These are phyloP conservation scores for Ochromonadaceae sp. DNA, from an alignment of 352 stramenopile genomes.

Conservation along the genomic window DNA sequence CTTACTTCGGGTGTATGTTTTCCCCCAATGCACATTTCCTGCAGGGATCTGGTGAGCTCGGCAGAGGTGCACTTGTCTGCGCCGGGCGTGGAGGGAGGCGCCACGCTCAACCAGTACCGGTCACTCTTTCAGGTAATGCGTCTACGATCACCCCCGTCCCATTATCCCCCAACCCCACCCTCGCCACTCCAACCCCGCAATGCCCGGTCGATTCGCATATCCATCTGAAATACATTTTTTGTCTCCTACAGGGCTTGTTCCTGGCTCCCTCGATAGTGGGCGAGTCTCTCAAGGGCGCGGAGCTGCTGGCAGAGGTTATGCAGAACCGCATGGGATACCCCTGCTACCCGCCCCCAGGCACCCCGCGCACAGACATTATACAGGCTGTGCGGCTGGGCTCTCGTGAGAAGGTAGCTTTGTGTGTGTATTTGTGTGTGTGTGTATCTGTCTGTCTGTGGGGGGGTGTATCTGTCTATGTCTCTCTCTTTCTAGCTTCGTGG, in stretches of 20 bases:
- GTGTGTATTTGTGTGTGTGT: neutral
- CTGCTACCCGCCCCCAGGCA: conserved; percentile 18
- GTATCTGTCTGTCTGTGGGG: neutral
- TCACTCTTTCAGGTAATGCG: conserved; percentile 1
- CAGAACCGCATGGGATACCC: conserved; percentile 9
- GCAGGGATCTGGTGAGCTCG: neutral
- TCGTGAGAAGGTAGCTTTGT: conserved; percentile 19
- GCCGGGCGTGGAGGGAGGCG: conserved; percentile 6
- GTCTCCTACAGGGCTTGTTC: conserved; percentile 27
- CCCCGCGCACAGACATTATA: conserved; percentile 31
- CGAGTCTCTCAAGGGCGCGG: conserved; percentile 33
- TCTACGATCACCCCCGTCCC: too few species aligned
- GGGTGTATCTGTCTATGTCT: too few species aligned
- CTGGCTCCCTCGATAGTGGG: conserved; percentile 31
- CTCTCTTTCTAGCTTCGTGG: too few species aligned
- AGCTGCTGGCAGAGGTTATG: conserved; percentile 30
- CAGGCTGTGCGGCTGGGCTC: conserved; percentile 30
- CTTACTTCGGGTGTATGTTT: too few species aligned
- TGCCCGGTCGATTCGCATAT: too few species aligned
- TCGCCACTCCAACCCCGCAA: too few species aligned
- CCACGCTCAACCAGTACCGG: conserved; percentile 11
- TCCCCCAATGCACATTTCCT: conserved; percentile 3
- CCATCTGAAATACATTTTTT: neutral
- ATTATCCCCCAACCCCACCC: too few species aligned
- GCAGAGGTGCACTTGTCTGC: neutral